Percentiles rank a stretch among this genome's conserved stretches.
Evolutionary conservation across 306 rosid species (phyloP).

Genomic region (Citrullus mucosospermus): DNA sequence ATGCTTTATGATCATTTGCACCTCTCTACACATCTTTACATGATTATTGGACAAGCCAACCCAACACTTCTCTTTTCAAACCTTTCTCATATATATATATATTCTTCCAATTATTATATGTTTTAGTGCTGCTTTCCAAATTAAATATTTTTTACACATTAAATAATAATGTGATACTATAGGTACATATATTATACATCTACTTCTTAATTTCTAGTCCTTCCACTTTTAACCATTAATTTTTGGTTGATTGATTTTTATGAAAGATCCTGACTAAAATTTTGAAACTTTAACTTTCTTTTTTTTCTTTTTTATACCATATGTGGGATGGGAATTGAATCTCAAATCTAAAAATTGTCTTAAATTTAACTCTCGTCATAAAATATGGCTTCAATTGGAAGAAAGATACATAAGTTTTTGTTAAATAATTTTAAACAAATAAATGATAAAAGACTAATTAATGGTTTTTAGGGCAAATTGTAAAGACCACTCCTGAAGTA

Average conservation of each 20-base stretch:
- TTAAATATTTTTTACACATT: background rate
- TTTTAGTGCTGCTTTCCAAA: background rate
- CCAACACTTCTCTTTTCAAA: background rate
- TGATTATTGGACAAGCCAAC: background rate
- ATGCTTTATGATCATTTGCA: background rate
- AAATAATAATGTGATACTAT: background rate
- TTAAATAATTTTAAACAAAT: too few relatives aligned
- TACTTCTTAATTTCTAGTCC: background rate
- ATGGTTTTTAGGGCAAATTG: too few relatives aligned
- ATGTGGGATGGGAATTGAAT: too few relatives aligned
- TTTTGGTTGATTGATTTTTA: background rate
- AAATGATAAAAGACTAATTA: too few relatives aligned
- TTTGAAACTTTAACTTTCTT: too few relatives aligned
- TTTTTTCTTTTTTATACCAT: too few relatives aligned
- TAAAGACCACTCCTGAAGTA: too few relatives aligned
- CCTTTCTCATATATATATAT: background rate
- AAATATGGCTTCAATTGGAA: too few relatives aligned
- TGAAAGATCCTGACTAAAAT: too few relatives aligned
- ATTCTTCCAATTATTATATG: background rate
- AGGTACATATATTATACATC: background rate
- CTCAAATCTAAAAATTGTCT: too few relatives aligned
- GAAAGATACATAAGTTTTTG: too few relatives aligned
- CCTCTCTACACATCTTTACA: background rate
- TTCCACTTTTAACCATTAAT: rapidly evolving
- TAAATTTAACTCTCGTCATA: too few relatives aligned